A percentile compares a stretch with the other conserved stretches of the same genome.
Evolutionary conservation across 2,329 filamentous ascomycete species (phyloP).

Genomic region (Fusarium lateritium): DNA sequence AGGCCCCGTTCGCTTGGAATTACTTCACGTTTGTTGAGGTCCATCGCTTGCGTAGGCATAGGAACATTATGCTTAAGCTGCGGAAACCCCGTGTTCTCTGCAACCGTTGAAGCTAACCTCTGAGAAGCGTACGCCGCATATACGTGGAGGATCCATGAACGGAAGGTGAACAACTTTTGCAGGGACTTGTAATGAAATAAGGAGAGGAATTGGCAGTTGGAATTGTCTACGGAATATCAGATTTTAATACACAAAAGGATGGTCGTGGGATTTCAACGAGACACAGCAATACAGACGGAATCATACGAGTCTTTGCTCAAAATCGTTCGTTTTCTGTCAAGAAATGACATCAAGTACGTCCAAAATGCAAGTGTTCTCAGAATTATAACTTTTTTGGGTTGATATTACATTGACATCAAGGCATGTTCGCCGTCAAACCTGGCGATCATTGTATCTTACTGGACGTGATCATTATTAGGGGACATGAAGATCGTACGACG

Average conservation of each 20-base stretch:
- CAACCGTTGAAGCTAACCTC: too few species aligned
- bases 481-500: conserved; percentile 11
- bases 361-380: not conserved
- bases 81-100: too few species aligned
- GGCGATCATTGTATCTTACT: not conserved
- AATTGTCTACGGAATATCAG: not conserved
- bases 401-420: not conserved
- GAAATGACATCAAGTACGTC: conserved; percentile 10
- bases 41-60: too few species aligned
- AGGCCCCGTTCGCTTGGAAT: too few species aligned
- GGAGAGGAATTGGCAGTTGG: not conserved
- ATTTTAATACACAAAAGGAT: not conserved
- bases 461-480: rapidly evolving
- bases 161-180: too few species aligned
- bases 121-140: too few species aligned
- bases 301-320: not conserved
- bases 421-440: not conserved
- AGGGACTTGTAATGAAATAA: rapidly evolving
- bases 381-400: conserved; percentile 6
- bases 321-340: not conserved
- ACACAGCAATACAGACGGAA: not conserved
- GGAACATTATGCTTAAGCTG: too few species aligned
- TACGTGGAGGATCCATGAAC: too few species aligned
- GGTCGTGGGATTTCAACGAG: not conserved
- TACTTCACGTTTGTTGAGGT: too few species aligned